Evolutionary conservation across 2,329 filamentous ascomycete genomes (phyloP), one percentile per base, ranked within the genome.

Genomic region (Pyrenochaeta sp.): DNA sequence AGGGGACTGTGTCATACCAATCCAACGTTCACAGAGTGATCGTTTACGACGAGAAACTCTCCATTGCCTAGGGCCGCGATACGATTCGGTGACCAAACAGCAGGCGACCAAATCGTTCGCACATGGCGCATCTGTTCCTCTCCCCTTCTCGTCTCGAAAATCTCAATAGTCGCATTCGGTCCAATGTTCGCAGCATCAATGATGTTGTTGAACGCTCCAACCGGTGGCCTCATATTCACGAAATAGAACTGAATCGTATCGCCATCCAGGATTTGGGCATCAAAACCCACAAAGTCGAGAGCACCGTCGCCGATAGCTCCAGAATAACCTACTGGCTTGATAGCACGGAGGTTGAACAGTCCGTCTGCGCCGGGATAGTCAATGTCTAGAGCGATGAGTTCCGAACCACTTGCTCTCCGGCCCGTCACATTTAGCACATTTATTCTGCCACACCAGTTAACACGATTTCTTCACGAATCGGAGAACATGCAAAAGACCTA

Each of bases 331-430:
- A 36, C 35, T 0, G 55, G 54, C 17, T 57, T 49, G 31, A 68
- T 61, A 3, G 43, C 30, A 7, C 53, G 57, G 13, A 62, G 14
- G n/a, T 55, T 53, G 44, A 57, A 67, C 8, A 65, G 44, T 2
- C 60, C 60, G 34, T 66, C 55, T 10, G 34, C 37, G 8, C 54
- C 55, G 2, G 57, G 54, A 3, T 55, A 47, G 26, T 68, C 63
- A n/a, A 67, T 63, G 9, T 63, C 55, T 1, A 68, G 36, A 2
- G 63, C 62, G 2, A 67, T 52, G 2, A 68, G 36, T 7, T 67
- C 57, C 3, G 58, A 51, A 7, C 58, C 61, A 3, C 56, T 50
- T 3, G 53, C 44, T 18, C 60, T 50, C 2, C 63, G 53, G 17
- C 56, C 63, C 3, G 57, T 52, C 7, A 37, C 53, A 35, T 68